Evolutionary conservation across 2,329 filamentous ascomycete genomes (phyloP).

Genomic region (Ascochyta rabiei): DNA sequence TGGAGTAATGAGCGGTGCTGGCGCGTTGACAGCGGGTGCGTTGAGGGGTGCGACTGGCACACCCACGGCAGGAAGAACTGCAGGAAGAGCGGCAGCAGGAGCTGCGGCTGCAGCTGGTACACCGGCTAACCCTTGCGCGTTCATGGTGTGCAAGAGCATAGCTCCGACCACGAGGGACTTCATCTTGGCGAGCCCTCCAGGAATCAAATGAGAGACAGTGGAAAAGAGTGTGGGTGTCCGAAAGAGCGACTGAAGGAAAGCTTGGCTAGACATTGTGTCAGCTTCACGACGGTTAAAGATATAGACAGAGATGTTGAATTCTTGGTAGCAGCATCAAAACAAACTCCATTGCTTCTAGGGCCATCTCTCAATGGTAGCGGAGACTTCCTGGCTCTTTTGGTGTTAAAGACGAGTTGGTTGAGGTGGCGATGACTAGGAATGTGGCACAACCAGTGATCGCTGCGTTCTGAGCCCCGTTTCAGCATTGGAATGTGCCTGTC

Average conservation of each 20-base stretch:
- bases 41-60: neutral
- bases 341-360: conserved; percentile 2
- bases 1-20: conserved; percentile 5
- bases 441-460: conserved; percentile 4
- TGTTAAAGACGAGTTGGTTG: neutral
- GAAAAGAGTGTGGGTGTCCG: conserved; percentile 13
- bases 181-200: conserved; percentile 10
- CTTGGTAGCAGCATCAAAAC: conserved; percentile 16
- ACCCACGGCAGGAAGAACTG: neutral
- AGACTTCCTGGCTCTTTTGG: conserved; percentile 1
- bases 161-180: conserved; percentile 16
- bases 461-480: conserved; percentile 12
- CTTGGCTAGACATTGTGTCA: conserved; percentile 20
- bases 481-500: conserved; percentile 4
- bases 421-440: conserved; percentile 6
- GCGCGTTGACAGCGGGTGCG: neutral
- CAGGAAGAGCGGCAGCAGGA: neutral
- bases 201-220: conserved; percentile 9
- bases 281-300: conserved; percentile 9
- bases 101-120: neutral
- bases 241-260: conserved; percentile 18
- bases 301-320: conserved; percentile 11
- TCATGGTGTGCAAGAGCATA: conserved; percentile 14
- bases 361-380: neutral
- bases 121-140: conserved; percentile 2